These are phyloP conservation scores for Trichoderma semiorbis DNA, from an alignment of 2,329 filamentous ascomycete species.

Conservation along the genomic window DNA sequence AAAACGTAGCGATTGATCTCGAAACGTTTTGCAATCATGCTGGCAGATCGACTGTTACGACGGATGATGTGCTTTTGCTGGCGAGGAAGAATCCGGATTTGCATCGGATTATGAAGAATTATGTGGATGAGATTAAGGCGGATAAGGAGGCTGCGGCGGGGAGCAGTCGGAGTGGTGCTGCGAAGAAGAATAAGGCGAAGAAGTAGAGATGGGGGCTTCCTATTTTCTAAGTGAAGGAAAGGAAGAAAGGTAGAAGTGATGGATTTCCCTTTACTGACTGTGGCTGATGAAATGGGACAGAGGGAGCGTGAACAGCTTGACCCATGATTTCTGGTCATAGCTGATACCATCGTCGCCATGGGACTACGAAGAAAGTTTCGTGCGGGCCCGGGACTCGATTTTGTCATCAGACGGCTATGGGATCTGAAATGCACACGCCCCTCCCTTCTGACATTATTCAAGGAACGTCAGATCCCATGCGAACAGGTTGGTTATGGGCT, in stretches of 20 bases:
- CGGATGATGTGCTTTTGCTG: constrained; percentile 84
- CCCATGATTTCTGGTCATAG: not conserved
- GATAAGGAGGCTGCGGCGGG: constrained; percentile 30
- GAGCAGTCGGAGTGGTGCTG: constrained; percentile 33
- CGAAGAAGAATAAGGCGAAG: constrained; percentile 28
- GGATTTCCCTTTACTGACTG: not conserved
- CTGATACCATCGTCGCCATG: not conserved
- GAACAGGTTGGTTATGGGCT: not conserved
- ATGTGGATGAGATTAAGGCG: constrained; percentile 59
- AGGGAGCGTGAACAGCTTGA: not conserved
- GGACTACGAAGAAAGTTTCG: not conserved
- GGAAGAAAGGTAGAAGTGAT: not conserved
- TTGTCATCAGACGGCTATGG: not conserved
- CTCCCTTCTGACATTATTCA: not conserved
- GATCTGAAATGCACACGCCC: not conserved
- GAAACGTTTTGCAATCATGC: constrained; percentile 68
- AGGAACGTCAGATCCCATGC: too few relatives aligned
- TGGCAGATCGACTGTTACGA: constrained; percentile 73
- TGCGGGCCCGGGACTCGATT: not conserved
- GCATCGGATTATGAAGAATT: constrained; percentile 67
- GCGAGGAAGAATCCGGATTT: constrained; percentile 84
- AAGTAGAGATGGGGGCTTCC: not conserved
- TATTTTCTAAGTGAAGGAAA: not conserved
- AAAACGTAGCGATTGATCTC: constrained; percentile 55
- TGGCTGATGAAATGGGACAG: not conserved